Evolutionary conservation across 441 rosid genomes (phyloP).

Genomic region (Populus tomentosa): DNA sequence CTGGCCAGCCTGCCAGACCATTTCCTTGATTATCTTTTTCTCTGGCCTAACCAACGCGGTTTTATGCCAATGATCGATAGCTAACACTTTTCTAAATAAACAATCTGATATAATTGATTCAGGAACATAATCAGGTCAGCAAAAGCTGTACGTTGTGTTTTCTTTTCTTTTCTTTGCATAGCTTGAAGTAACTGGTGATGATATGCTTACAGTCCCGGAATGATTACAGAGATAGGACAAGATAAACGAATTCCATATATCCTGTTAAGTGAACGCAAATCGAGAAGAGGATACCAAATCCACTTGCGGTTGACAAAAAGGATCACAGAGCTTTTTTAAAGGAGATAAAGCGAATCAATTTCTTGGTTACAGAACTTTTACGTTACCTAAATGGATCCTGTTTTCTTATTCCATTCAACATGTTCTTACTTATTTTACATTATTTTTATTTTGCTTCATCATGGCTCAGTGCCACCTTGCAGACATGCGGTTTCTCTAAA

Average conservation of each 20-base stretch:
- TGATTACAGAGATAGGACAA: conserved; percentile 10
- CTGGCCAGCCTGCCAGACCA: conserved; percentile 3
- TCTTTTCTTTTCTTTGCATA: not conserved
- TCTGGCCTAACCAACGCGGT: conserved; percentile 12
- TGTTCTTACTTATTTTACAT: no score
- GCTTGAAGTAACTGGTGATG: conserved; percentile 5
- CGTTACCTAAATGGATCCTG: conserved; percentile 9
- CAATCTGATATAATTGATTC: not conserved
- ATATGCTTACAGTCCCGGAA: conserved; percentile 2
- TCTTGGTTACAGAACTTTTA: conserved; percentile 2
- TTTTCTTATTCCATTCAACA: not conserved
- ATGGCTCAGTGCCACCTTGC: no score
- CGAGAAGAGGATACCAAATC: conserved; percentile 25
- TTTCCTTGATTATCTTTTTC: not conserved
- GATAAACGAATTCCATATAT: not conserved
- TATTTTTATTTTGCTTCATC: no score
- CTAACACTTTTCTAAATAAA: not conserved
- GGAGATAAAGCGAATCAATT: conserved; percentile 13
- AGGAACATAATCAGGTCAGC: not conserved
- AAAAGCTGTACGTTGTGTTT: not conserved
- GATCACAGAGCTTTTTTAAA: conserved; percentile 21
- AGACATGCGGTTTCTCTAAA: no score
- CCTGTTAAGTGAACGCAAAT: conserved; percentile 5
- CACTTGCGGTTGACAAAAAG: conserved; percentile 33
- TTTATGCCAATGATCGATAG: not conserved